Conservation (phyloP, 257 asterid species). For the Capsicum chinense region DNA sequence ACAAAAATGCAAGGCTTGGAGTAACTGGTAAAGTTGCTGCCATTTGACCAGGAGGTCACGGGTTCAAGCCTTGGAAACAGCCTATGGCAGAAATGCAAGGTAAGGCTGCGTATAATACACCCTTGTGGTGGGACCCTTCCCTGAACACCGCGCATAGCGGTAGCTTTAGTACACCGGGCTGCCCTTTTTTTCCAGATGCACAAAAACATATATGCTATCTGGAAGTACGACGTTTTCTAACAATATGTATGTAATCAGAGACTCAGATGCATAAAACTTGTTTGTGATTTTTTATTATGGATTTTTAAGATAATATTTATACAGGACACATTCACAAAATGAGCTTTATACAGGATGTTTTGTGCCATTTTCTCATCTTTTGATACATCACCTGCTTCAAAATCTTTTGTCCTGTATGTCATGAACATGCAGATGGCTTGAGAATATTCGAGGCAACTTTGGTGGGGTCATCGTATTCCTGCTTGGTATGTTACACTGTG, state of each 20-base stretch:
- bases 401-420: not conserved
- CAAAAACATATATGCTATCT: not conserved
- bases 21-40: no score
- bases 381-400: not conserved
- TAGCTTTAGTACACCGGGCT: no score
- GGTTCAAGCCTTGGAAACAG: no score
- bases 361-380: not conserved
- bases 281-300: slow-evolving; percentile 18
- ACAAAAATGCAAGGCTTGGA: not conserved
- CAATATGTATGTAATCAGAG: not conserved
- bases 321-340: slow-evolving; percentile 2
- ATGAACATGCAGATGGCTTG: slow-evolving; percentile 73
- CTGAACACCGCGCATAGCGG: no score
- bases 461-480: slow-evolving; percentile 98
- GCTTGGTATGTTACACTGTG: slow-evolving; percentile 84
- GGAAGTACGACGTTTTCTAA: not conserved
- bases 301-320: slow-evolving; percentile 13
- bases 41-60: no score
- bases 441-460: slow-evolving; percentile 88
- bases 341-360: not conserved
- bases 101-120: no score
- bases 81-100: no score
- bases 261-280: not conserved
- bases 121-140: no score
- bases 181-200: no score